Evolutionary conservation across 805 yeast species (phyloP).

Genomic region (Monosporozyma unispora): DNA sequence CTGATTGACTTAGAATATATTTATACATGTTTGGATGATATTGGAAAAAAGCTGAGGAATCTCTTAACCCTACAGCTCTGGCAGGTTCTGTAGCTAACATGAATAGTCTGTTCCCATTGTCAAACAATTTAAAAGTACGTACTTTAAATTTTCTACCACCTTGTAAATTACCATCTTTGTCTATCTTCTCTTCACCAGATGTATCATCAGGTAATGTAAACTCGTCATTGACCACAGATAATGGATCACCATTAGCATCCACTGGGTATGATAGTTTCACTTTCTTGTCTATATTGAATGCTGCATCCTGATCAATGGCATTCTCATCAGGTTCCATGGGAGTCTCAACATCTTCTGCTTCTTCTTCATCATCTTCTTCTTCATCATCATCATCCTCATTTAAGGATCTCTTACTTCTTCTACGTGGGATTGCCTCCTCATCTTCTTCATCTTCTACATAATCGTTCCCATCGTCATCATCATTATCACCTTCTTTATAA

Average conservation of each 20-base stretch:
- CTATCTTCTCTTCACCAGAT: conserved; percentile 69
- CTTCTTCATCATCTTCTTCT: conserved; percentile 16
- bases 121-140: conserved; percentile 50
- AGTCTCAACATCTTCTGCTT: conserved; percentile 14
- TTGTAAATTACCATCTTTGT: conserved; percentile 51
- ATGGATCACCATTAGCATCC: conserved; percentile 63
- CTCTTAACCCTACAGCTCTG: conserved; percentile 86
- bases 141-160: conserved; percentile 72
- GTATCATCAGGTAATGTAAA: conserved; percentile 67
- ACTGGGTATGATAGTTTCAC: conserved; percentile 28
- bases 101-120: conserved; percentile 57
- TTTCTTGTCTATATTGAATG: not conserved
- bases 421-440: conserved; percentile 4
- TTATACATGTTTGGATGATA: conserved; percentile 72
- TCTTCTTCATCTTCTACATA: conserved; percentile 19
- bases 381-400: conserved; percentile 2
- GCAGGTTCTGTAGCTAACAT: conserved; percentile 97
- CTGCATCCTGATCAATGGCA: conserved; percentile 10
- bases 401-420: conserved; percentile 10
- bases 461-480: conserved; percentile 17
- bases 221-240: conserved; percentile 64
- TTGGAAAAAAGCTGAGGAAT: conserved; percentile 81
- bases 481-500: conserved; percentile 23
- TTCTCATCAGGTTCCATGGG: conserved; percentile 8
- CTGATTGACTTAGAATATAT: conserved; percentile 61